These are phyloP conservation scores for Hydnomerulius pinastri DNA, from an alignment of 768 basidiomycete species.

Conservation along the genomic window DNA sequence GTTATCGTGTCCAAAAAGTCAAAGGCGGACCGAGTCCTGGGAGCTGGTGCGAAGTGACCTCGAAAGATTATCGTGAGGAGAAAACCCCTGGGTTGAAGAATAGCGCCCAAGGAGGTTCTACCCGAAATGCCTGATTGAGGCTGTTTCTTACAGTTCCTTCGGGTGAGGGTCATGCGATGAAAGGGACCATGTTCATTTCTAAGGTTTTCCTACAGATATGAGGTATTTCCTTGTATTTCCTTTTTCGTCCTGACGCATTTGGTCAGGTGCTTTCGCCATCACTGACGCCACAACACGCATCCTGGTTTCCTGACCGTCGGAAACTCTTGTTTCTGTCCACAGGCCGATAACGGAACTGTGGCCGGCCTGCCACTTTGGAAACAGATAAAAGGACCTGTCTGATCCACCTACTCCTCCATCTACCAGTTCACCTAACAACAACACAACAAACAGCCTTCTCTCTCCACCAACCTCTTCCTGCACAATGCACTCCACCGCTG, in stretches of 20 bases:
- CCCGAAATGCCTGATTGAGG: slow-evolving; percentile 21
- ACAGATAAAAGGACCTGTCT: slow-evolving; percentile 27
- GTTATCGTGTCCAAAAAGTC: slow-evolving; percentile 27
- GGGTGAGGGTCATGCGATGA: slow-evolving; percentile 29
- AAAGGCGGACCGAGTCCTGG: slow-evolving; percentile 17
- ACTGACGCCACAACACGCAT: slow-evolving; percentile 41
- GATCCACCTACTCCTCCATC: not conserved
- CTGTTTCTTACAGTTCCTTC: slow-evolving; percentile 22
- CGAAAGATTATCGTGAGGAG: slow-evolving; percentile 36
- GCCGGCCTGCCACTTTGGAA: slow-evolving; percentile 26
- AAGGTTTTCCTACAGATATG: not conserved
- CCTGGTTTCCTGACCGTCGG: slow-evolving; percentile 25
- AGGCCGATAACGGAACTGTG: slow-evolving; percentile 39
- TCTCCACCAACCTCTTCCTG: not conserved
- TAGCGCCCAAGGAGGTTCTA: slow-evolving; percentile 24
- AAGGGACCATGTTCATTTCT: slow-evolving; percentile 17
- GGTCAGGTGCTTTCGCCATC: slow-evolving; percentile 36
- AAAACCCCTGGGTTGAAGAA: slow-evolving; percentile 15
- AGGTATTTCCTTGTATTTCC: slow-evolving; percentile 9
- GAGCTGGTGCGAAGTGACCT: slow-evolving; percentile 29
- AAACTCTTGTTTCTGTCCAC: slow-evolving; percentile 34
- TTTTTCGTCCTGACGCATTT: slow-evolving; percentile 20
- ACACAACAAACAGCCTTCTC: not conserved
- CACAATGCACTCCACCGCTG: slow-evolving; percentile 22
- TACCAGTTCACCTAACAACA: slow-evolving; percentile 1